phyloP scores from a whole-genome alignment of 257 asterid genomes.

The Jasminum sambac region DNA sequence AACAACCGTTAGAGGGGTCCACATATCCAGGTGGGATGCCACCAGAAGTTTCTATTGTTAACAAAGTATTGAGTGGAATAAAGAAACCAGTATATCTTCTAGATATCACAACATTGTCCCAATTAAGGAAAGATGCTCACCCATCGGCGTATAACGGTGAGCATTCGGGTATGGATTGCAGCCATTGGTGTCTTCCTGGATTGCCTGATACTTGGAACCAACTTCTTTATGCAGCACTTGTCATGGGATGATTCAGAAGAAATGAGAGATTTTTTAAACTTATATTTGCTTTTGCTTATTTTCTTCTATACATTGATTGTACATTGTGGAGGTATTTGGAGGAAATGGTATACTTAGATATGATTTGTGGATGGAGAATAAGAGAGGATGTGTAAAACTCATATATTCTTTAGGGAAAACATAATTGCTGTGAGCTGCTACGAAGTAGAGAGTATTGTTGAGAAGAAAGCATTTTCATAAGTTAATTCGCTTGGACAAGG shows the following conservation, averaged over 20 bases:
- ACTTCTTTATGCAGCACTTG: slow-evolving; percentile 64
- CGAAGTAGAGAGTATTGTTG: too few species aligned
- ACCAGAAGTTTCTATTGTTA: slow-evolving; percentile 51
- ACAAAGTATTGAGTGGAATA: slow-evolving; percentile 46
- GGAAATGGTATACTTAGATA: slow-evolving; percentile 18
- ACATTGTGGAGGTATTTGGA: slow-evolving; percentile 5
- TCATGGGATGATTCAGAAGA: slow-evolving; percentile 23
- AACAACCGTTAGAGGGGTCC: slow-evolving; percentile 52
- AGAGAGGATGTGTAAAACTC: neutral
- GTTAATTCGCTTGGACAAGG: too few species aligned
- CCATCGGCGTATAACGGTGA: slow-evolving; percentile 63
- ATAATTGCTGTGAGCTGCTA: too few species aligned
- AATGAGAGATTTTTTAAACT: neutral
- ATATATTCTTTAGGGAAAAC: too few species aligned
- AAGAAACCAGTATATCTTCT: slow-evolving; percentile 50
- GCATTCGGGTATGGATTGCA: slow-evolving; percentile 61
- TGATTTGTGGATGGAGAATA: slow-evolving; percentile 23
- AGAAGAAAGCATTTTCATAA: too few species aligned
- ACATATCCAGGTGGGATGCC: slow-evolving; percentile 61
- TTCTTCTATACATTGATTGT: slow-evolving; percentile 7
- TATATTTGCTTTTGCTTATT: slow-evolving; percentile 18
- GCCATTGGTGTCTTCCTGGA: slow-evolving; percentile 91
- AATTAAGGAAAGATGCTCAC: slow-evolving; percentile 76
- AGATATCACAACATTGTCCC: slow-evolving; percentile 66
- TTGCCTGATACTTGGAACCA: slow-evolving; percentile 89